A percentile compares a stretch with the other conserved stretches of the same genome.
phyloP scores from a whole-genome alignment of 306 rosid species.

The Fragaria nilgerrensis region DNA sequence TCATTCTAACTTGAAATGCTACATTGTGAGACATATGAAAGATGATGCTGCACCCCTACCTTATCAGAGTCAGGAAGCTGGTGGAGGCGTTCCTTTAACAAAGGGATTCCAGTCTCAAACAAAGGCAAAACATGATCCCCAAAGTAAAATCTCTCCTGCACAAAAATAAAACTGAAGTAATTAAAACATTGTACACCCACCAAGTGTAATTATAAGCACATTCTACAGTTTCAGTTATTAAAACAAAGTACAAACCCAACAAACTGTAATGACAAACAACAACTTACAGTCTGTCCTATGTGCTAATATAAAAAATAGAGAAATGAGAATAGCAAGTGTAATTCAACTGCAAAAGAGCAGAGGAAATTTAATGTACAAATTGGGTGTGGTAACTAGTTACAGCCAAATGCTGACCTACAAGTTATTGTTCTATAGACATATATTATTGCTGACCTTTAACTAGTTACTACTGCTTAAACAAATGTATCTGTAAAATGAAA shows the following conservation, averaged over 20 bases:
- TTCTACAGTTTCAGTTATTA: neutral
- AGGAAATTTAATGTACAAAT: neutral
- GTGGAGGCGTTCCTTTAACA: slow-evolving; percentile 74
- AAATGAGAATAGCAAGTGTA: neutral
- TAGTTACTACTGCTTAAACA: neutral
- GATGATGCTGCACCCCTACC: slow-evolving; percentile 35
- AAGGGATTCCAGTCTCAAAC: slow-evolving; percentile 97
- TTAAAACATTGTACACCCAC: neutral
- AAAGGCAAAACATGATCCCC: slow-evolving; percentile 95
- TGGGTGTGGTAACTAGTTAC: neutral
- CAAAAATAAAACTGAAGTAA: slow-evolving; percentile 7
- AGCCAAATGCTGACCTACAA: neutral
- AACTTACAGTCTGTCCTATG: neutral
- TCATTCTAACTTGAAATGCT: neutral
- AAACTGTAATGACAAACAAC: neutral
- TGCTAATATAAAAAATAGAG: neutral
- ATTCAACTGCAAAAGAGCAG: neutral
- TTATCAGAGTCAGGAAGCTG: slow-evolving; percentile 78
- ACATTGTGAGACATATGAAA: neutral
- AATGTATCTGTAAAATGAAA: neutral
- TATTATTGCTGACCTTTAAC: neutral
- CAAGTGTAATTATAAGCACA: neutral
- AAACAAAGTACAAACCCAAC: neutral
- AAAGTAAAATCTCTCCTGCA: slow-evolving; percentile 95
- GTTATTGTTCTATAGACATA: neutral